Percentiles rank a stretch among this genome's conserved stretches.
These are phyloP conservation scores for Penicillium verrucosum DNA, from an alignment of 2,329 filamentous ascomycete genomes.

Conservation along the genomic window DNA sequence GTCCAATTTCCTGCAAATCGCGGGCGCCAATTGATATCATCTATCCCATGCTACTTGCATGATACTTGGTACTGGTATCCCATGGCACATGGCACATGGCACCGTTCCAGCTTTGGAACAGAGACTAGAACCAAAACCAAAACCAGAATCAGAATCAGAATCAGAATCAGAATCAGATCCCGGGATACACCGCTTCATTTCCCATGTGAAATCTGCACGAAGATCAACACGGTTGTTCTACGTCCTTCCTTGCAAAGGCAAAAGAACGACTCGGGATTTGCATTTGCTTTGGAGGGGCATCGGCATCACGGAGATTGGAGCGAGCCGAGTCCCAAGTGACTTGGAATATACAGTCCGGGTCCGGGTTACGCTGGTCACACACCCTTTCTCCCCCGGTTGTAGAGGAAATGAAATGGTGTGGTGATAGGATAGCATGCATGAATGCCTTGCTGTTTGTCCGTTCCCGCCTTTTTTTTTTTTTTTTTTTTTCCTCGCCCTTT, in stretches of 20 bases:
- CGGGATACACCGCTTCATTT: neutral
- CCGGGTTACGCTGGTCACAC: neutral
- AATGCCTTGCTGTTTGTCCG: neutral
- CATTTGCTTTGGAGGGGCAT: neutral
- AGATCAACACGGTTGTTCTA: neutral
- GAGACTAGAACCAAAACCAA: neutral
- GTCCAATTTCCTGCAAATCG: neutral
- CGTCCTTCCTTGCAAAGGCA: neutral
- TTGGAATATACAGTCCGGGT: neutral
- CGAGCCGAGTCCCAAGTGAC: neutral
- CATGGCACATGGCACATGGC: neutral
- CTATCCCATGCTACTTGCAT: neutral
- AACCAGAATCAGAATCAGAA: neutral
- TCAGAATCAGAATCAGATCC: neutral
- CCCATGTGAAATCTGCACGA: neutral
- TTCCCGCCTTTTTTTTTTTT: neutral
- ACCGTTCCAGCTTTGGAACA: neutral
- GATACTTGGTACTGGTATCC: neutral
- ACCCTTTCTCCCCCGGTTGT: neutral
- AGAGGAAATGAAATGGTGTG: neutral
- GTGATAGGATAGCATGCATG: neutral
- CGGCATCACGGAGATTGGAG: neutral
- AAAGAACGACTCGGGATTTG: neutral
- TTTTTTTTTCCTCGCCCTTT: neutral
- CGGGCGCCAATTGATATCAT: neutral